Base-by-base conservation (phyloP, 495 filamentous ascomycete genomes). In the Talaromyces trachyspermus region DNA sequence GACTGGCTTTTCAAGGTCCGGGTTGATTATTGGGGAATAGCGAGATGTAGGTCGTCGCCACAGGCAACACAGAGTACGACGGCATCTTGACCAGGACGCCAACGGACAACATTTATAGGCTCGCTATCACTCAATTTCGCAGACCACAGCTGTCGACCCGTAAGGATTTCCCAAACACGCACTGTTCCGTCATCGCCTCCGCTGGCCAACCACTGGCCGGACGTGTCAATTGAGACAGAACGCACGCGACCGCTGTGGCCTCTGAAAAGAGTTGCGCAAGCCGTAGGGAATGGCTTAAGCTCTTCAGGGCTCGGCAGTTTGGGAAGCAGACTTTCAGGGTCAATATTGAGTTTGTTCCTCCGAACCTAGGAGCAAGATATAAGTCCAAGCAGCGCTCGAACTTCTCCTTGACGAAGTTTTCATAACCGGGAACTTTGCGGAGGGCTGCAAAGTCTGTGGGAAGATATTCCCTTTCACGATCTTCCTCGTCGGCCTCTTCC, bases 361-460 rank as follows among this genome's bases (percentile, higher is more conserved):
- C 94, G 81, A 47, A 97, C 82, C 92, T 74, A 39, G 94, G 94
- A 25, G 92, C 92, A 26, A 98, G 78, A 61, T 98, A 98, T 5
- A 98, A 76, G 67, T 98, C 92, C 54, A 98, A 68, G 60, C 89
- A 95, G 54, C 92, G 74, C 62, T 98, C 94, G 52, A 98, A 98
- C 55, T 88, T 84, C 69, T 97, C 91, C 59, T 95, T 95, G 53
- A 97, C 79, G 46, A 95, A 86, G 44, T 69, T 80, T 29, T 86
- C 86, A 56, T 92, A 98, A n/a, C 84, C 94, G 35, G 92, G 94
- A 6, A 97, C 92, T 57, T 86, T 87, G 23, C 94, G 80, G 25
- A 98, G 71, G 5, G 94, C 83, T 41, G 83, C 79, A 64, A 86
- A 84, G 55, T 87, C 82, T 22, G 79, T 78, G 1, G 92, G 86